phyloP scores from a whole-genome alignment of 2,329 filamentous ascomycete genomes.

The Ophiostoma himal-ulmi region DNA sequence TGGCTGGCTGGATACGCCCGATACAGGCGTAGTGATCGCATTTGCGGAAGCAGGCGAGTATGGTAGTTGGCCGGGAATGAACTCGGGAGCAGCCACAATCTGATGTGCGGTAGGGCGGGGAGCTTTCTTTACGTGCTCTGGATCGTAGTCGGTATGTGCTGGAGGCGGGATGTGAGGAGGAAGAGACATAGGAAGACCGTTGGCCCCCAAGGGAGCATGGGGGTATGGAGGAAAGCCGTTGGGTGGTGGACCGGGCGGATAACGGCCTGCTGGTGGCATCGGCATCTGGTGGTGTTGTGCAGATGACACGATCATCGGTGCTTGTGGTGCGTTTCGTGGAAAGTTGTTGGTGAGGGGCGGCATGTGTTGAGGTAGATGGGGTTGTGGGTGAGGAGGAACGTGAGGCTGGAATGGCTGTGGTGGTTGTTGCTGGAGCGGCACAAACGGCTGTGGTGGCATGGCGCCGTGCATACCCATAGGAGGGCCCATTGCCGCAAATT shows the following conservation, averaged over 20 bases:
- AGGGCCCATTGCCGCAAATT: slow-evolving; percentile 18
- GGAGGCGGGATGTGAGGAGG: slow-evolving; percentile 20
- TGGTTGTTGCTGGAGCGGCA: slow-evolving; percentile 28
- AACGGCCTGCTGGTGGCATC: slow-evolving; percentile 1
- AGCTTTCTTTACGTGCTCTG: neutral
- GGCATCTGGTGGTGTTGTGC: slow-evolving; percentile 45
- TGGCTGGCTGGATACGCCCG: neutral
- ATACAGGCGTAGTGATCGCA: neutral
- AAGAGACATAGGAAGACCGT: slow-evolving; percentile 23
- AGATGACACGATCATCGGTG: slow-evolving; percentile 43
- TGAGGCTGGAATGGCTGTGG: slow-evolving; percentile 30
- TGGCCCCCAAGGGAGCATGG: slow-evolving; percentile 25
- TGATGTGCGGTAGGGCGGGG: neutral
- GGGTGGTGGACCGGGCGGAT: slow-evolving; percentile 23
- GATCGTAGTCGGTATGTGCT: neutral
- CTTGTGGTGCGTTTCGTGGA: slow-evolving; percentile 19
- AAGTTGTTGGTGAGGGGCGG: slow-evolving; percentile 15
- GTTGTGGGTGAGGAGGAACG: slow-evolving; percentile 33
- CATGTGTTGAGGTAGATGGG: slow-evolving; percentile 40
- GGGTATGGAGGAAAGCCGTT: slow-evolving; percentile 30
- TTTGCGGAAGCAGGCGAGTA: neutral
- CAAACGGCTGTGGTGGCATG: neutral
- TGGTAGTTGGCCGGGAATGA: neutral
- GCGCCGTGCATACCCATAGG: slow-evolving; percentile 16
- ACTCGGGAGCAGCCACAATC: neutral